phyloP scores from a whole-genome alignment of 306 rosid genomes.

The Malus sieversii region DNA sequence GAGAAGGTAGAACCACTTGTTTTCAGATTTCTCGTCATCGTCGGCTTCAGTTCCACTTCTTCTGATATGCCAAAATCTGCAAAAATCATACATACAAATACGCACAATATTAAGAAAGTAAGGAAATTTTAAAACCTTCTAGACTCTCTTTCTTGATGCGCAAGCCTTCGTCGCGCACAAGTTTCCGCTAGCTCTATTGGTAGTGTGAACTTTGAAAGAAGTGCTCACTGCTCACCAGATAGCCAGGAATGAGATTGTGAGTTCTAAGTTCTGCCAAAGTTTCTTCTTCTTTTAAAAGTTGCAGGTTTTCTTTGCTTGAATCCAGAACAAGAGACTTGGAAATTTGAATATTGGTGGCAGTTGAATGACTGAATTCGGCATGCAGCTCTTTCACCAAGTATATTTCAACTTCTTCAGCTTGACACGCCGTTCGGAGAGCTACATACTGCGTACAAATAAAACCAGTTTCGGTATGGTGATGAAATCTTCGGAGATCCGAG shows the following conservation, averaged over 20 bases:
- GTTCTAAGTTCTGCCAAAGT: constrained; percentile 48
- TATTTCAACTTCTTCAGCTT: constrained; percentile 43
- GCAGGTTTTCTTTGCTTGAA: constrained; percentile 34
- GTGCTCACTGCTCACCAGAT: constrained; percentile 61
- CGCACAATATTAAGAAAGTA: not conserved
- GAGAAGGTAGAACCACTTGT: constrained; percentile 1
- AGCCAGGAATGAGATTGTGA: constrained; percentile 21
- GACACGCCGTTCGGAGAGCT: constrained; percentile 32
- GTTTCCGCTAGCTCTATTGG: not conserved
- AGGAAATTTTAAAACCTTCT: not conserved
- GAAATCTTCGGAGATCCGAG: not conserved
- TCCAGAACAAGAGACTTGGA: constrained; percentile 17
- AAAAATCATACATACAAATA: not conserved
- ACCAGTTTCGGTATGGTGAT: constrained; percentile 8
- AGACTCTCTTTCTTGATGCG: not conserved
- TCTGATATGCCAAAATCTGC: constrained; percentile 65
- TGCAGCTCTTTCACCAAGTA: constrained; percentile 36
- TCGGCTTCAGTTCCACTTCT: constrained; percentile 25
- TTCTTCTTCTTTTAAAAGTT: constrained; percentile 38
- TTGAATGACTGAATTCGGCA: constrained; percentile 18
- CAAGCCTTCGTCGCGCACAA: not conserved
- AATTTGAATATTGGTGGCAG: constrained; percentile 3
- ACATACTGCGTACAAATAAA: constrained; percentile 41
- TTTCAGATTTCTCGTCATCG: constrained; percentile 5
- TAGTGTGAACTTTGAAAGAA: constrained; percentile 1